Evolutionary conservation across 2,329 filamentous ascomycete species (phyloP).

Genomic region (Trichothecium sympodiale): DNA sequence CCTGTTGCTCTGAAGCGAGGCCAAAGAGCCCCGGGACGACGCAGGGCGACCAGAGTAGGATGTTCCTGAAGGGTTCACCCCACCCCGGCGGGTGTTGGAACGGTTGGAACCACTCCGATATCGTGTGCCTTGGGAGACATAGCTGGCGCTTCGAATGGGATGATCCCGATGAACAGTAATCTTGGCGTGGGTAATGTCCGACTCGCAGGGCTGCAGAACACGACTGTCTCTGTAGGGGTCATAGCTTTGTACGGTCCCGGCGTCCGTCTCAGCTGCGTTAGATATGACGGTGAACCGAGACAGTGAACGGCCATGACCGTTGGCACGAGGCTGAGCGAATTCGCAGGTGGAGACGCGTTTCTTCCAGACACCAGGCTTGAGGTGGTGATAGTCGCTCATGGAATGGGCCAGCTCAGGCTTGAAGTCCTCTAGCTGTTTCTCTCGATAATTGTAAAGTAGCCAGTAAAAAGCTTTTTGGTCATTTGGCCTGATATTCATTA

Average conservation of each 20-base stretch:
- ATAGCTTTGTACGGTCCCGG: constrained; percentile 53
- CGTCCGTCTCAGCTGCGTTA: constrained; percentile 41
- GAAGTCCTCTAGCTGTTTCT: constrained; percentile 81
- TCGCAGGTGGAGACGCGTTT: constrained; percentile 52
- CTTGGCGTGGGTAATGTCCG: constrained; percentile 50
- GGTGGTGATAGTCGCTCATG: constrained; percentile 82
- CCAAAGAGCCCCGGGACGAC: constrained; percentile 31
- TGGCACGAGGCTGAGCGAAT: constrained; percentile 36
- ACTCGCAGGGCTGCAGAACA: constrained; percentile 24
- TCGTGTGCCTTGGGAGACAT: constrained; percentile 16
- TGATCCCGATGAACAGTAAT: constrained; percentile 55
- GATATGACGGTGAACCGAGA: constrained; percentile 58
- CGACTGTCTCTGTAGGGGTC: constrained; percentile 72
- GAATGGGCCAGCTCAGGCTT: constrained; percentile 72
- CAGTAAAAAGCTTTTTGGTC: constrained; percentile 93
- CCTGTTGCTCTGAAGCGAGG: constrained; percentile 36
- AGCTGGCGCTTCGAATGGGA: constrained; percentile 14
- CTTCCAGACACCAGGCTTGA: constrained; percentile 45
- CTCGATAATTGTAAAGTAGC: constrained; percentile 69
- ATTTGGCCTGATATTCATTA: constrained; percentile 50
- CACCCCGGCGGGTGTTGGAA: constrained; percentile 20
- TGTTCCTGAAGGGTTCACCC: constrained; percentile 16
- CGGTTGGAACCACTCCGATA: constrained; percentile 23
- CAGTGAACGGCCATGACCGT: constrained; percentile 39
- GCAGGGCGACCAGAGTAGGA: constrained; percentile 18